These are phyloP conservation scores for Stephanocyclus meneghinianus DNA, from an alignment of 352 stramenopile genomes.

Conservation along the genomic window DNA sequence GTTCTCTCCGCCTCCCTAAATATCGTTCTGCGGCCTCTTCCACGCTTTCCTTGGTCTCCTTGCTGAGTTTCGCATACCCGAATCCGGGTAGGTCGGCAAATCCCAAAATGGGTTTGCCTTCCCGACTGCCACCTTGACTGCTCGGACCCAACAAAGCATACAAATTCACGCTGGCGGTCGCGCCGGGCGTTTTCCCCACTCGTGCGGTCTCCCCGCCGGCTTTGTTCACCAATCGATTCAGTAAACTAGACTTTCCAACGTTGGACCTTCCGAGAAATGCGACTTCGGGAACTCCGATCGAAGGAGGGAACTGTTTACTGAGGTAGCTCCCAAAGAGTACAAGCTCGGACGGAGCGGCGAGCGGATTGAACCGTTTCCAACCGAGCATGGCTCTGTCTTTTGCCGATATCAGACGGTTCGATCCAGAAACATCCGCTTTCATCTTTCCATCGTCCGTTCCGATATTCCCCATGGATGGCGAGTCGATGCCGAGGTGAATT, in stretches of 20 bases:
- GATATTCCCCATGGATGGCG: slow-evolving; percentile 24
- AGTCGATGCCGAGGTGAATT: slow-evolving; percentile 52
- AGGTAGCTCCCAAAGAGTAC: slow-evolving; percentile 68
- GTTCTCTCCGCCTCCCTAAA: slow-evolving; percentile 65
- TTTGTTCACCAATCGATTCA: slow-evolving; percentile 66
- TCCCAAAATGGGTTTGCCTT: slow-evolving; percentile 59
- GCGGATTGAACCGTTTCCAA: slow-evolving; percentile 75
- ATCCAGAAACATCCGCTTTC: slow-evolving; percentile 46
- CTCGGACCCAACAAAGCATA: slow-evolving; percentile 63
- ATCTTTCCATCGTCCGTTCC: slow-evolving; percentile 25
- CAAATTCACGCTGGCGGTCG: slow-evolving; percentile 77
- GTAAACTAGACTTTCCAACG: slow-evolving; percentile 80
- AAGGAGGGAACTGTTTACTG: slow-evolving; percentile 56
- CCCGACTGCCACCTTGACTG: background rate
- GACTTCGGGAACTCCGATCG: slow-evolving; percentile 72
- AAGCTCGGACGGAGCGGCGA: slow-evolving; percentile 35
- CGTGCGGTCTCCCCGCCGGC: slow-evolving; percentile 43
- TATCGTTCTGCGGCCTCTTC: slow-evolving; percentile 76
- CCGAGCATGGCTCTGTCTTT: slow-evolving; percentile 60
- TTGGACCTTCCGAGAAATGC: slow-evolving; percentile 83
- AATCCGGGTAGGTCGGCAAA: slow-evolving; percentile 81
- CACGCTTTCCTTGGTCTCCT: slow-evolving; percentile 70
- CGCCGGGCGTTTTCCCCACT: slow-evolving; percentile 80
- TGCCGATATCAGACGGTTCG: slow-evolving; percentile 55
- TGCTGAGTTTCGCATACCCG: slow-evolving; percentile 79